These are phyloP conservation scores for Hordeum pubiflorum DNA, from an alignment of 202 grass and related monocot genomes.

Conservation along the genomic window DNA sequence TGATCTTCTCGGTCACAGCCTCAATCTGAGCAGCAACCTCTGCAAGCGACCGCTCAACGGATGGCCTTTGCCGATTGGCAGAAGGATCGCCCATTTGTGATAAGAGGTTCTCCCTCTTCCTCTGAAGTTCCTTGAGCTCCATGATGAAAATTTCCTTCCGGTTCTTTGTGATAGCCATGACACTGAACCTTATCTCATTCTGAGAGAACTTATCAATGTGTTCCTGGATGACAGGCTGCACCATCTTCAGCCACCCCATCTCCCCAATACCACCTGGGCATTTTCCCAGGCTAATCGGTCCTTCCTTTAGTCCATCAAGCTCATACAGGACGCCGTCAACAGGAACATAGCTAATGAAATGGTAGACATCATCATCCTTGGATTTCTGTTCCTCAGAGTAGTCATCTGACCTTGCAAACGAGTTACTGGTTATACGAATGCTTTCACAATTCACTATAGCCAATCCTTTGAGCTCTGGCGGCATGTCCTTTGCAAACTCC, in stretches of 20 bases:
- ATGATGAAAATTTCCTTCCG: conserved; percentile 49
- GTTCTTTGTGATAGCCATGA: conserved; percentile 64
- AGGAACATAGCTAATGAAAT: conserved; percentile 70
- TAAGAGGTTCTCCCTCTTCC: conserved; percentile 56
- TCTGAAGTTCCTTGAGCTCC: conserved; percentile 71
- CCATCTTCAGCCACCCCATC: conserved; percentile 48
- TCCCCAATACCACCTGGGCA: conserved; percentile 38
- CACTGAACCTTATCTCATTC: conserved; percentile 66
- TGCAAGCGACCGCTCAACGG: conserved; percentile 44
- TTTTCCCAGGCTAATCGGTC: conserved; percentile 41
- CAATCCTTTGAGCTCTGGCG: conserved; percentile 77
- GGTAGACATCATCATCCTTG: conserved; percentile 73
- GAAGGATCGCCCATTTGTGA: conserved; percentile 39
- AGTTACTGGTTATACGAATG: conserved; percentile 50
- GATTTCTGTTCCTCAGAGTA: conserved; percentile 48
- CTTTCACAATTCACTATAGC: conserved; percentile 64
- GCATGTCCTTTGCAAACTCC: conserved; percentile 82
- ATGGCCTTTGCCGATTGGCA: conserved; percentile 20
- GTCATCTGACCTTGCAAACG: conserved; percentile 54
- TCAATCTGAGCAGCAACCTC: conserved; percentile 56
- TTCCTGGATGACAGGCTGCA: conserved; percentile 42
- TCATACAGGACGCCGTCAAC: conserved; percentile 41
- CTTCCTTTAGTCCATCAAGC: conserved; percentile 53
- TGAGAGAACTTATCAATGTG: conserved; percentile 41
- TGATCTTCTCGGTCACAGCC: conserved; percentile 59